Conservation (phyloP, 805 yeast species). For the Yarrowia phangngaensis region DNA sequence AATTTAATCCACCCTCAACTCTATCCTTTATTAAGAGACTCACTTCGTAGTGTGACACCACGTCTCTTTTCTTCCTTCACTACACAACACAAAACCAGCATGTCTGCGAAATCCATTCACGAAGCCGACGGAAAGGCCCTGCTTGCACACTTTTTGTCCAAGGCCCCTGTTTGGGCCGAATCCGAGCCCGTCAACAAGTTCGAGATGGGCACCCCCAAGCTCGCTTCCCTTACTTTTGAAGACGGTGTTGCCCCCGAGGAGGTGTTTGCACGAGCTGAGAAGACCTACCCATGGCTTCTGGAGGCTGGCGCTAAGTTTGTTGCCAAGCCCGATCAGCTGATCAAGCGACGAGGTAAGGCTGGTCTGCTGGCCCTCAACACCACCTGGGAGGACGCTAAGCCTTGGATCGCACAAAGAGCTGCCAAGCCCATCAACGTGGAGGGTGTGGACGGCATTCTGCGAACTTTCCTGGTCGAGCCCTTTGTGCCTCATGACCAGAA, state of each 20-base stretch:
- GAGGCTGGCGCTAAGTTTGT: constrained; percentile 42
- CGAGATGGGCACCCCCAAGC: constrained; percentile 40
- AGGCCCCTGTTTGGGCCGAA: constrained; percentile 41
- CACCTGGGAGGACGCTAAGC: constrained; percentile 45
- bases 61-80: neutral
- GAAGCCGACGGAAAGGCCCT: constrained; percentile 49
- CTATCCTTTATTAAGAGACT: too few relatives aligned
- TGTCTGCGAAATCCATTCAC: constrained; percentile 47
- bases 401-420: constrained; percentile 46
- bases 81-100: constrained; percentile 27
- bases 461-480: constrained; percentile 47
- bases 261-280: constrained; percentile 41
- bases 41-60: too few relatives aligned
- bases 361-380: constrained; percentile 46
- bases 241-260: constrained; percentile 36
- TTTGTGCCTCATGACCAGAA: constrained; percentile 47
- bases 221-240: constrained; percentile 41
- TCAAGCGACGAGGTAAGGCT: constrained; percentile 47
- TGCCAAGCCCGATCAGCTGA: constrained; percentile 48
- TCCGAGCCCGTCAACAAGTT: constrained; percentile 37
- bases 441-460: constrained; percentile 42
- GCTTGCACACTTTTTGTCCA: constrained; percentile 43
- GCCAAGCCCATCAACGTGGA: constrained; percentile 43
- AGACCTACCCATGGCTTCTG: constrained; percentile 44
- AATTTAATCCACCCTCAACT: too few relatives aligned